Evolutionary conservation across 148 eudicot genomes (phyloP), one percentile per base, ranked within the genome.

Genomic region (Gaultheria prostrata): DNA sequence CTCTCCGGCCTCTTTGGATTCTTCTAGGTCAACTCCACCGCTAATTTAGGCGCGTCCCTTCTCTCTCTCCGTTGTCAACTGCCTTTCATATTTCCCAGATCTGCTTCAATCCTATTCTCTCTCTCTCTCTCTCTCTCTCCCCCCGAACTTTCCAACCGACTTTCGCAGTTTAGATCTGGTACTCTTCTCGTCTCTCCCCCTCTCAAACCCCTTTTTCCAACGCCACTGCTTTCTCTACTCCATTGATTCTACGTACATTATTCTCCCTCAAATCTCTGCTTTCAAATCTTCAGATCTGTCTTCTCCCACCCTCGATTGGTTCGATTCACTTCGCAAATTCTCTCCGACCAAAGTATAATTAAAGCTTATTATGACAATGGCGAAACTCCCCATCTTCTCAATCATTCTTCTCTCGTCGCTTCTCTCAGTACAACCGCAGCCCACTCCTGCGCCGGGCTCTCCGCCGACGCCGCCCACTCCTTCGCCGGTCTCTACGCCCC

Each of bases 401-500:
- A n/a, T 71, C 21, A 30, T 74, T 11, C 43, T 82, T 24, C 30
- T 82, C 45, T 24, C 78, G 39, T 35, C 63, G 10, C 24, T 83
- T 39, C 80, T 86, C 46, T 57, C 17, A 13, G 46, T 56, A 26
- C 76, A 63, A 43, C 46, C 79, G 48, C 80, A 74, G 50, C 10
- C 33, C 56, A 2, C 84, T n/a, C 80, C 86, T 7, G 6, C n/a
- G 56, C 86, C 79, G 56, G 14, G 75, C 21, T 46, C 48, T 14
- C 49, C 17, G 69, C 76, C 50, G 45, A 24, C 21, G 13, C 1
- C 28, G 45, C 11, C 12, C 39, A 43, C 70, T 79, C 81, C 80
- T 12, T 79, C 82, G 50, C 85, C 86, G 33, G 35, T 17, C 86
- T 79, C 88, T 8, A 79, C 84, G 49, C 53, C 89, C 11, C 79